A percentile compares a stretch with the other conserved stretches of the same genome.
Evolutionary conservation across 2,329 filamentous ascomycete genomes (phyloP).

Genomic region (Ceratocystiopsis minuta): DNA sequence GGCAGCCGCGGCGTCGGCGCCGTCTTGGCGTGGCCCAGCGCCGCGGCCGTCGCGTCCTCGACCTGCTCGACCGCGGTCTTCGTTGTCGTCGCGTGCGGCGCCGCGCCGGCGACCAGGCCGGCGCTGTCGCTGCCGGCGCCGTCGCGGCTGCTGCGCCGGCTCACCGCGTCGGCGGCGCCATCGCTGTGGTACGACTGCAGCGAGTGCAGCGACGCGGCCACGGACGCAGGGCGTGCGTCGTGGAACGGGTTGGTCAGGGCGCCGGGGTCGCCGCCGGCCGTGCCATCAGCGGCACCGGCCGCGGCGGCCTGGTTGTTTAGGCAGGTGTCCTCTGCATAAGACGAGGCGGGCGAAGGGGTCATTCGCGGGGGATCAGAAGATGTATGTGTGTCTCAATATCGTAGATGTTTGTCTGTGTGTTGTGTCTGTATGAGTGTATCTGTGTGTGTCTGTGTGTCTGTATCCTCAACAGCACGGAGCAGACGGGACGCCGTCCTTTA

Average conservation of each 20-base stretch:
- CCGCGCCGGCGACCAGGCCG: slow-evolving; percentile 1
- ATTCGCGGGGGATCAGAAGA: no score
- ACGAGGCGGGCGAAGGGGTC: slow-evolving; percentile 9
- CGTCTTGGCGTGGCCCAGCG: background rate
- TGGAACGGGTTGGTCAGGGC: no score
- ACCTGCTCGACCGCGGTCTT: slow-evolving; percentile 1
- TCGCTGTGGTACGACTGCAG: no score
- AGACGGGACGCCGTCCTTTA: no score
- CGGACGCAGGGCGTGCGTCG: no score
- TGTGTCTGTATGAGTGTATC: no score
- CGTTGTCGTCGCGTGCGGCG: background rate
- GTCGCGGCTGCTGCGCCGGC: background rate
- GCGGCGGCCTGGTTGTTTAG: slow-evolving; percentile 16
- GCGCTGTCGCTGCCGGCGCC: no score
- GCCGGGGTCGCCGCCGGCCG: background rate
- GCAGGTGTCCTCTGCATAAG: slow-evolving; percentile 23
- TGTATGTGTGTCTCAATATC: no score
- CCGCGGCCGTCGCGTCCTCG: background rate
- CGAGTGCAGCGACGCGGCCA: no score
- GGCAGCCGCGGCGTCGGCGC: background rate
- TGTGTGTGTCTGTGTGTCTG: no score
- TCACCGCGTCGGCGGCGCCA: background rate
- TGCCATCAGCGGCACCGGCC: background rate
- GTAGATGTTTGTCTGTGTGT: no score
- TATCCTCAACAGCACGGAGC: no score